Evolutionary conservation across 179 eudicot species (phyloP).

Genomic region (Silene noctiflora): DNA sequence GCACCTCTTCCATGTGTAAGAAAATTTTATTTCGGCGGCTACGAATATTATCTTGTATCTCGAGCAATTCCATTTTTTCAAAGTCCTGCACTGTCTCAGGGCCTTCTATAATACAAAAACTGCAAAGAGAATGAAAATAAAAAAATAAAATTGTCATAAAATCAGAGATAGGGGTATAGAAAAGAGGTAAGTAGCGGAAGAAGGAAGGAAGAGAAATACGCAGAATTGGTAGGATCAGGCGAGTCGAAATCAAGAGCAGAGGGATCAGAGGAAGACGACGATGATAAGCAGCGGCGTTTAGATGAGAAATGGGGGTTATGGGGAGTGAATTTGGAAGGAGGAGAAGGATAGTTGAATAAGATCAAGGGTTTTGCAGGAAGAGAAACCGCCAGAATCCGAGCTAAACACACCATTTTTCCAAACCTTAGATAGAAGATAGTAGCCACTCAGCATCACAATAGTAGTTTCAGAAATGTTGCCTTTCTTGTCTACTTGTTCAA

Average conservation of each 20-base stretch:
- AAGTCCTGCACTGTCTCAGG: conserved; percentile 89
- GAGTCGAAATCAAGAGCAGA: conserved; percentile 40
- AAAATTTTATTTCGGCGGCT: conserved; percentile 81
- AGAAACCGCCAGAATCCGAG: conserved; percentile 37
- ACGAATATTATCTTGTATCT: conserved; percentile 74
- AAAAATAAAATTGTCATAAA: not conserved
- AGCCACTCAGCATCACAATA: not conserved
- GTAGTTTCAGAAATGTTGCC: too few relatives aligned
- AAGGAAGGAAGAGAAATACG: conserved; percentile 32
- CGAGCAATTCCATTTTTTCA: conserved; percentile 72
- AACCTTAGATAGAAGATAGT: not conserved
- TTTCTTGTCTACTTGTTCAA: too few relatives aligned
- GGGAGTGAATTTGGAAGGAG: conserved; percentile 18
- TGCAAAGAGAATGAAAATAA: conserved; percentile 33
- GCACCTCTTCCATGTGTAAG: conserved; percentile 91
- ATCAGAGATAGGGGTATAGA: too few relatives aligned
- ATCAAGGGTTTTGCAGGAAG: conserved; percentile 28
- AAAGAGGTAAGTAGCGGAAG: too few relatives aligned
- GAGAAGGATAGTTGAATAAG: not conserved
- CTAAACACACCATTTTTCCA: conserved; percentile 40
- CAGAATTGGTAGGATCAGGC: conserved; percentile 32
- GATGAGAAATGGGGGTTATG: conserved; percentile 27
- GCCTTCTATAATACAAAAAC: conserved; percentile 90
- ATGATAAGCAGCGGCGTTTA: conserved; percentile 43
- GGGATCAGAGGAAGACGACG: conserved; percentile 30